Percentiles rank a stretch among this genome's conserved stretches.
Evolutionary conservation across 2,329 filamentous ascomycete genomes (phyloP).

Genomic region (Aspergillus fijiensis): DNA sequence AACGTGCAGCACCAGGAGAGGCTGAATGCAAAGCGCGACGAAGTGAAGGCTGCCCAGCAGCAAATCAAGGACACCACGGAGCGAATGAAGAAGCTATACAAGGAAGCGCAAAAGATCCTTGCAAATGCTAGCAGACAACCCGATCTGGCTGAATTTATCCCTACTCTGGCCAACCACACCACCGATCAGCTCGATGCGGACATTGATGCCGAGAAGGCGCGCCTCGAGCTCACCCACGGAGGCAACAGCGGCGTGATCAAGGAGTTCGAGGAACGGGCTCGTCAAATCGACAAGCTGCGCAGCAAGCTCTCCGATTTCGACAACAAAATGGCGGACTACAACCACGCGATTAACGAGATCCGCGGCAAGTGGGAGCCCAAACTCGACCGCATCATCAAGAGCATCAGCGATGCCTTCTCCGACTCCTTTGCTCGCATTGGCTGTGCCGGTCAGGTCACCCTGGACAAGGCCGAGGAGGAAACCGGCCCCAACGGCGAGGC

Average conservation of each 20-base stretch:
- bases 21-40: conserved; percentile 43
- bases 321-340: conserved; percentile 56
- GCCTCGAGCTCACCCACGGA: conserved; percentile 76
- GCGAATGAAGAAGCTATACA: conserved; percentile 18
- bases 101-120: conserved; percentile 20
- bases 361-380: conserved; percentile 77
- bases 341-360: conserved; percentile 62
- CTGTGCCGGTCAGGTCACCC: conserved; percentile 84
- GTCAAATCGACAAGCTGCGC: conserved; percentile 66
- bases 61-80: conserved; percentile 35
- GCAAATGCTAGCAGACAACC: conserved; percentile 18
- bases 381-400: conserved; percentile 72
- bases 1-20: conserved; percentile 59
- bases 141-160: conserved; percentile 40
- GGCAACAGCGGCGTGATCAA: conserved; percentile 72
- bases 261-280: conserved; percentile 72
- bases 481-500: conserved; percentile 31
- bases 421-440: conserved; percentile 93
- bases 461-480: conserved; percentile 67
- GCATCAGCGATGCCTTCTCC: conserved; percentile 87
- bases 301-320: conserved; percentile 58
- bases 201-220: conserved; percentile 70
- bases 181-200: conserved; percentile 68
- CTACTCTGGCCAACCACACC: conserved; percentile 52
- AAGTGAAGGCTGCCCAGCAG: conserved; percentile 37